Evolutionary conservation across 495 filamentous ascomycete genomes (phyloP), one percentile per base, ranked within the genome.

Genomic region (Penicillium soppii): DNA sequence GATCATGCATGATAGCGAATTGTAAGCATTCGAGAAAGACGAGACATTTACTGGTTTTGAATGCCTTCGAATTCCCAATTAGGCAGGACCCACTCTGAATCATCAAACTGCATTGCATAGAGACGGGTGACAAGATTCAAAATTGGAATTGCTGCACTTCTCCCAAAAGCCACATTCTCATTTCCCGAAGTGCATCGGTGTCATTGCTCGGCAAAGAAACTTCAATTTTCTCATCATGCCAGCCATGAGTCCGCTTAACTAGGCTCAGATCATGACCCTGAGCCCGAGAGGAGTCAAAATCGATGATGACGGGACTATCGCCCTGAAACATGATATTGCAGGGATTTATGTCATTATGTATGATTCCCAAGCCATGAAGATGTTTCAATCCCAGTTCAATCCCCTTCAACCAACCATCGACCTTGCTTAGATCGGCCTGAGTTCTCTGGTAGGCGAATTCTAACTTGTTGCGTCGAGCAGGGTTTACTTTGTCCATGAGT

Each of bases 271-370:
- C 21, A 38, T 38, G 32, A 1, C 44, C 44, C 5, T 12, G 21
- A 5, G 33, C 19, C 8, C 46, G 46, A 19, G 35, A n/a, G 4
- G 46, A 48, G 13, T 48, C 46, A 48, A 48, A 48, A 21, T 48
- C 46, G 7, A 69, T 66, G 25, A 73, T 66, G 16, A 73, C 43
- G 10, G 60, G 56, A 12, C 29, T 45, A 38, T 62, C 50, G 15
- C 52, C 50, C 9, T 63, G 49, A 21, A 69, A 9, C 56, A 70
- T 67, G 42, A 67, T 58, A 32, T 69, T 70, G 7, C 12, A 27
- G 2, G 58, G 58, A 46, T 65, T 70, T 17, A 67, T 50, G 30
- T 72, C 61, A 42, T 65, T 68, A 51, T 70, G 68, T 23, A 63
- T 53, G 7, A 64, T 42, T 0, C 57, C 65, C 15, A 70, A 19